Conservation (phyloP, 345 rosid genomes). For the Ailanthus altissimus region DNA sequence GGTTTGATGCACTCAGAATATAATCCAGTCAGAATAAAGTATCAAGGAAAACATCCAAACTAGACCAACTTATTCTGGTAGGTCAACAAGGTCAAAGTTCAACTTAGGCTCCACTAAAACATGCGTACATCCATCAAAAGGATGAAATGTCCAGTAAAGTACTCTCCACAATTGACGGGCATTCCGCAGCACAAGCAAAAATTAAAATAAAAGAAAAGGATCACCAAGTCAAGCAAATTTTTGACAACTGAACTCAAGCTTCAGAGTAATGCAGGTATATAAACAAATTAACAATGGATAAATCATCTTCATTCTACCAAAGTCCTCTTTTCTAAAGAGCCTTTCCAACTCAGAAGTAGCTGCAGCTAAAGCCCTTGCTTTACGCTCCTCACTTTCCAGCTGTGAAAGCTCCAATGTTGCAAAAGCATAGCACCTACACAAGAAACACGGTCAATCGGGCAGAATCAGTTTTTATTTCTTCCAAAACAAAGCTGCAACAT, state of each 20-base stretch:
- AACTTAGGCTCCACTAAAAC: conserved; percentile 5
- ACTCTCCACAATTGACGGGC: neutral
- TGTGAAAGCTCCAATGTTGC: conserved; percentile 88
- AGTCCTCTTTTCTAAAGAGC: conserved; percentile 86
- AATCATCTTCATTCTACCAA: conserved; percentile 83
- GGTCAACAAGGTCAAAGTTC: conserved; percentile 5
- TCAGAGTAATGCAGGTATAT: neutral
- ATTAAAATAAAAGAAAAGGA: neutral
- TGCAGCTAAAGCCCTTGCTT: conserved; percentile 77
- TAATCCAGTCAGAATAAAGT: neutral
- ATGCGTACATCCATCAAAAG: conserved; percentile 4
- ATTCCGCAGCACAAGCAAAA: conserved; percentile 6
- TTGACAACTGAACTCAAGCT: neutral
- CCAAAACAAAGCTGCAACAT: conserved; percentile 25
- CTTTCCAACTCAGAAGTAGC: conserved; percentile 89
- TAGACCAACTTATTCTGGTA: conserved; percentile 8
- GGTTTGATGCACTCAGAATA: conserved; percentile 9
- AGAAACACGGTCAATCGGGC: conserved; percentile 18
- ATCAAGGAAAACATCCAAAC: neutral
- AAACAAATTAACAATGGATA: conserved; percentile 11
- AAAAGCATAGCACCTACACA: conserved; percentile 69
- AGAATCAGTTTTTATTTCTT: conserved; percentile 8
- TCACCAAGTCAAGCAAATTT: neutral
- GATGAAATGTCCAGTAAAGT: neutral
- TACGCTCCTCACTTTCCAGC: conserved; percentile 78